Conservation (phyloP, 1,284 basidiomycete species). For the Ceratobasidium sp. region DNA sequence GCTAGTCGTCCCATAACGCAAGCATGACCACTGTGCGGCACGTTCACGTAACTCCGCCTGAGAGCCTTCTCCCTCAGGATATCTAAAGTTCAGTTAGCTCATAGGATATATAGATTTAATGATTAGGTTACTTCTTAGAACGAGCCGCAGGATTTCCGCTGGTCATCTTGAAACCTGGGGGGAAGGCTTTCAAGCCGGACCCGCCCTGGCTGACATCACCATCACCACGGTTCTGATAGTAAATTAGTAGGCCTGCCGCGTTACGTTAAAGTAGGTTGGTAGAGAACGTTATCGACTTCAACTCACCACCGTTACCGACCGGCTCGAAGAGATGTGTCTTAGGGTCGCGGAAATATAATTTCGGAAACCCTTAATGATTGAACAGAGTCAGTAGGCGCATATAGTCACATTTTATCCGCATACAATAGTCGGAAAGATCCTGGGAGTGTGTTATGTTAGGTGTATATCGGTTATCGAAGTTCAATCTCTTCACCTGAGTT, state of each 20-base stretch:
- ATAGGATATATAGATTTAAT: no score
- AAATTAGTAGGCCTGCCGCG: conserved; percentile 13
- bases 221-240: conserved; percentile 44
- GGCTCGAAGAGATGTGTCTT: conserved; percentile 58
- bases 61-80: background rate
- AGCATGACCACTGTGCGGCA: conserved; percentile 62
- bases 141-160: conserved; percentile 58
- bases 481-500: conserved; percentile 20
- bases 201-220: conserved; percentile 25
- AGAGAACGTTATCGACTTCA: background rate
- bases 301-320: conserved; percentile 42
- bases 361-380: conserved; percentile 6
- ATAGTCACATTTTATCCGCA: background rate
- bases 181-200: conserved; percentile 56
- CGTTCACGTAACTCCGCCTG: conserved; percentile 59
- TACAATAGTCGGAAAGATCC: conserved; percentile 60
- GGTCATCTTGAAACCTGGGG: conserved; percentile 62
- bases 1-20: conserved; percentile 57
- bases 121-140: conserved; percentile 22
- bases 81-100: background rate
- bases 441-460: conserved; percentile 52
- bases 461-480: background rate
- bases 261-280: no score
- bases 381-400: background rate
- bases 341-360: background rate